These are phyloP conservation scores for Erigeron philadelphicus DNA, from an alignment of 140 eudicot species.

Conservation along the genomic window DNA sequence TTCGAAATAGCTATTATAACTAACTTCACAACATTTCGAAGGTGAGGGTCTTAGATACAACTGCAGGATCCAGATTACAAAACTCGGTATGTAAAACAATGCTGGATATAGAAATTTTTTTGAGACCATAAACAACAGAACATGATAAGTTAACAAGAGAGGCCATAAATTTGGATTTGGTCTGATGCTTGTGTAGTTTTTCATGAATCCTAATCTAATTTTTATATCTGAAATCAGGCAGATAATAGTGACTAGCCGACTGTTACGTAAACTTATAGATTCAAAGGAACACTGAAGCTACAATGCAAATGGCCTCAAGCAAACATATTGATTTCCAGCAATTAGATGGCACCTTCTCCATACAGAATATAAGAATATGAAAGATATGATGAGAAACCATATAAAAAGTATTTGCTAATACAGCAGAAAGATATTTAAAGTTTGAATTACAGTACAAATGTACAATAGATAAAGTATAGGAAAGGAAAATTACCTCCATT, in stretches of 20 bases:
- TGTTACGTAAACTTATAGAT: neutral
- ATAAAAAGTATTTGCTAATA: constrained; percentile 8
- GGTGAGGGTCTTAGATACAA: neutral
- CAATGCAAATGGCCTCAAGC: neutral
- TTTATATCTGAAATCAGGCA: neutral
- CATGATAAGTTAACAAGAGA: too few species aligned
- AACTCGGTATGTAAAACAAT: neutral
- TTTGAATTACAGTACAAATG: neutral
- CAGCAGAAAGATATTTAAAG: constrained; percentile 11
- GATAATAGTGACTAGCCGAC: neutral
- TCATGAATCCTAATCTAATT: neutral
- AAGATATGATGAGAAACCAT: neutral
- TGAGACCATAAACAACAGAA: constrained; percentile 6
- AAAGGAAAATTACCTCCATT: constrained; percentile 41
- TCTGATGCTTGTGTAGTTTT: too few species aligned
- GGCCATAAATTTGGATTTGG: too few species aligned
- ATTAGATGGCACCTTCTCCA: neutral
- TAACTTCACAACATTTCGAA: neutral
- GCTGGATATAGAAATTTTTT: neutral
- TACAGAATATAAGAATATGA: neutral
- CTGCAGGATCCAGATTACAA: neutral
- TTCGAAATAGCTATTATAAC: neutral
- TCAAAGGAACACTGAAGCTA: neutral
- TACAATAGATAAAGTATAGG: constrained; percentile 4
- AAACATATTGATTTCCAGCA: neutral